Conservation (phyloP, 768 basidiomycete genomes). For the Paxillus involutus region DNA sequence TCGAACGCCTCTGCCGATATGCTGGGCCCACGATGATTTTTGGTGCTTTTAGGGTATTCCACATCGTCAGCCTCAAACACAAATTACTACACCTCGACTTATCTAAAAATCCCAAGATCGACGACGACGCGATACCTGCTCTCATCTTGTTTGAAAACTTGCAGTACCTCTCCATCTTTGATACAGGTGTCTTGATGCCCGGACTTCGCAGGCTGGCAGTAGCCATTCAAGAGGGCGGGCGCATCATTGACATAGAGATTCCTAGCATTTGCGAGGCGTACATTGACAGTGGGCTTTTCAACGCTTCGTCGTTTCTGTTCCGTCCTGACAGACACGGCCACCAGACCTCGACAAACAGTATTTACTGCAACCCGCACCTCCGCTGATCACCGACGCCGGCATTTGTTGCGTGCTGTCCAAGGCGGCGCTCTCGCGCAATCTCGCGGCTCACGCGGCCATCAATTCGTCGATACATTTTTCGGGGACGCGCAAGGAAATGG, state of each 20-base stretch:
- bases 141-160: conserved; percentile 49
- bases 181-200: conserved; percentile 54
- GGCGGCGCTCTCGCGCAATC: conserved; percentile 53
- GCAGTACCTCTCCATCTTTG: conserved; percentile 49
- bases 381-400: conserved; percentile 47
- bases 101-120: conserved; percentile 50
- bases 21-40: conserved; percentile 3
- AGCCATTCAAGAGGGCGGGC: conserved; percentile 34
- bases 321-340: background rate
- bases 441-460: conserved; percentile 50
- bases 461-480: conserved; percentile 45
- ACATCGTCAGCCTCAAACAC: conserved; percentile 54
- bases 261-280: conserved; percentile 54
- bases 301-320: background rate
- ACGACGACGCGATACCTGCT: conserved; percentile 58
- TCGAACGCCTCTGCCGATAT: background rate
- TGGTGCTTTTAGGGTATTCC: conserved; percentile 46
- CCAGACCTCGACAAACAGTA: conserved; percentile 50
- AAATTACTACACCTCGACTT: conserved; percentile 54
- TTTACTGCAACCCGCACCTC: conserved; percentile 44
- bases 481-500: conserved; percentile 52
- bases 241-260: conserved; percentile 51
- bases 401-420: conserved; percentile 42
- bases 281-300: conserved; percentile 45
- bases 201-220: conserved; percentile 55